Evolutionary conservation across 768 basidiomycete species (phyloP), one percentile per base, ranked within the genome.

Genomic region (Psilocybe cyanescens): DNA sequence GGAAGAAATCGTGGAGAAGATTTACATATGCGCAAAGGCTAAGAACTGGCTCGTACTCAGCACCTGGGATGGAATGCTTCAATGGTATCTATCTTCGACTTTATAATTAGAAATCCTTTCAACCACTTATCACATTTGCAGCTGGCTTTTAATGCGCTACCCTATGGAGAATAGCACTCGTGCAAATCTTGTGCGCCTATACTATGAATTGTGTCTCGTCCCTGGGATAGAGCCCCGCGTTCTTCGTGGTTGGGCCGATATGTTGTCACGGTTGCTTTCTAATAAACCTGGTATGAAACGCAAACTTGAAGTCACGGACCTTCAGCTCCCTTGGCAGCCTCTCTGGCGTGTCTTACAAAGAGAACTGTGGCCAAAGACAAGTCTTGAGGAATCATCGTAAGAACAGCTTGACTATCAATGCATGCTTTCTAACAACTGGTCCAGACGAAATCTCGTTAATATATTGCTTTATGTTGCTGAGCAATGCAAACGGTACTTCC

Each of bases 101-200:
- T 45, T 41, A 35, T 31, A 46, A 51, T 7, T 55, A n/a, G 46
- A 12, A 55, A 55, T 47, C 31, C 49, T 17, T 58, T 47, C 44
- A 35, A 39, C 60, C 8, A 16, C 29, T 50, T 30, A 52, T 35
- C 47, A 8, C 35, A 19, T 49, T 41, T 46, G 37, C 62, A 94
- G 92, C 73, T 94, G 92, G 92, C 72, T 94, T 51, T 77, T 89
- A 65, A 86, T 94, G 86, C 86, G 86, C 44, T 94, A 94, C 72
- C 92, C 92, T 3, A 83, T 94, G 67, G 74, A 83, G 47, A 90
- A 84, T 60, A 67, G 85, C 33, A 86, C 85, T 49, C 89, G 92
- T 16, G 86, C 88, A 19, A 88, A 86, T 71, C 84, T 94, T 56
- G 90, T 87, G 12, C 81, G 80, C 39, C 75, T 94, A 51, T 93